Percentiles rank a stretch among this genome's conserved stretches.
Conservation (phyloP, 192 early-diverging fungal genomes). For the Spinellus fusiger region DNA sequence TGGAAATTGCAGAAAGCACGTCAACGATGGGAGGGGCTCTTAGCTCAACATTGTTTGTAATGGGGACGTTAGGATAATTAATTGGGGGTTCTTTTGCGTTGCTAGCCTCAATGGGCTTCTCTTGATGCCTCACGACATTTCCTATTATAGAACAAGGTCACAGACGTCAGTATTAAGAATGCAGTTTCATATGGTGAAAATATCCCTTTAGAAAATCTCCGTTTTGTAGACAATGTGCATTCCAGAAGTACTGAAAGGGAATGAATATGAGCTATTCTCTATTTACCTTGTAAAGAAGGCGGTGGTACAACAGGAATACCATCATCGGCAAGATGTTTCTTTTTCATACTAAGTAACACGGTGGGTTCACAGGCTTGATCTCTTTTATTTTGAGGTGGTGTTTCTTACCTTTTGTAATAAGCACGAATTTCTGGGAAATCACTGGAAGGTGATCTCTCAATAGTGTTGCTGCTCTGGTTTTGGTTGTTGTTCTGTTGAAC, state of each 20-base stretch:
- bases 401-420: conserved; percentile 23
- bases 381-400: neutral
- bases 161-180: neutral
- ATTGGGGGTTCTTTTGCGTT: neutral
- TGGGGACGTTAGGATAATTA: neutral
- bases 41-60: neutral
- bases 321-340: neutral
- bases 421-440: conserved; percentile 22
- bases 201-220: neutral
- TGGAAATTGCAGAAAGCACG: conserved; percentile 21
- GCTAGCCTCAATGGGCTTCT: neutral
- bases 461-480: neutral
- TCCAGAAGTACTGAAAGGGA: neutral
- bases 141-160: neutral
- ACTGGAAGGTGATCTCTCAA: neutral
- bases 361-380: neutral
- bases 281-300: neutral
- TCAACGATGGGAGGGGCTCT: conserved; percentile 1
- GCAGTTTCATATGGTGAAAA: neutral
- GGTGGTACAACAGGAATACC: neutral
- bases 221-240: neutral
- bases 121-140: neutral
- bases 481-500: too few relatives aligned
- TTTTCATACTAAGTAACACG: neutral
- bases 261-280: neutral